These are phyloP conservation scores for Cystofilobasidium bisporidii DNA, from an alignment of 768 basidiomycete species.

Conservation along the genomic window DNA sequence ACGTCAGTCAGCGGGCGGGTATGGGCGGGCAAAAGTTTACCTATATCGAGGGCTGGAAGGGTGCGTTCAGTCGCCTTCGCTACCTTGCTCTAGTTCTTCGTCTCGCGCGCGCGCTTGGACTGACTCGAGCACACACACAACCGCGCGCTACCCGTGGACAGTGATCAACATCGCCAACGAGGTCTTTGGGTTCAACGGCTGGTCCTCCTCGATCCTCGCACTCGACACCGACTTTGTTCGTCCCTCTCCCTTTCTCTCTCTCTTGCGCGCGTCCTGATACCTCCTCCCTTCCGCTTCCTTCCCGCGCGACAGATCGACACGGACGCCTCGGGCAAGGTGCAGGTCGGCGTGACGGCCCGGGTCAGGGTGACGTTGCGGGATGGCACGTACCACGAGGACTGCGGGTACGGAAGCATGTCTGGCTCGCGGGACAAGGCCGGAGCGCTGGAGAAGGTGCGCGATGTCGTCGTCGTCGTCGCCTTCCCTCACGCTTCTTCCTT, in stretches of 20 bases:
- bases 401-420: conserved; percentile 80
- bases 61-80: conserved; percentile 28
- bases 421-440: conserved; percentile 74
- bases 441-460: conserved; percentile 79
- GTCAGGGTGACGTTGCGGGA: conserved; percentile 78
- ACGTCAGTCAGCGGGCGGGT: conserved; percentile 75
- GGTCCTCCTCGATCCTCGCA: conserved; percentile 70
- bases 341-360: conserved; percentile 69
- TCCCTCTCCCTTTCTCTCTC: conserved; percentile 37
- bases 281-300: neutral
- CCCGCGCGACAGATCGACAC: conserved; percentile 53
- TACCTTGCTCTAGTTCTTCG: neutral
- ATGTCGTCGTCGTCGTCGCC: no score
- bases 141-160: no score
- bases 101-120: neutral
- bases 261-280: conserved; percentile 10
- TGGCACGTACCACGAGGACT: conserved; percentile 83
- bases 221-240: conserved; percentile 48
- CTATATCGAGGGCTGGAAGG: conserved; percentile 93
- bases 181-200: conserved; percentile 95
- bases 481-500: neutral
- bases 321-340: conserved; percentile 48
- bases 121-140: neutral
- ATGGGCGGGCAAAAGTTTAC: conserved; percentile 70
- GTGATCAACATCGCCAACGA: conserved; percentile 93